Evolutionary conservation across 352 stramenopile genomes (phyloP).

Genomic region (Plasmopara viticola): DNA sequence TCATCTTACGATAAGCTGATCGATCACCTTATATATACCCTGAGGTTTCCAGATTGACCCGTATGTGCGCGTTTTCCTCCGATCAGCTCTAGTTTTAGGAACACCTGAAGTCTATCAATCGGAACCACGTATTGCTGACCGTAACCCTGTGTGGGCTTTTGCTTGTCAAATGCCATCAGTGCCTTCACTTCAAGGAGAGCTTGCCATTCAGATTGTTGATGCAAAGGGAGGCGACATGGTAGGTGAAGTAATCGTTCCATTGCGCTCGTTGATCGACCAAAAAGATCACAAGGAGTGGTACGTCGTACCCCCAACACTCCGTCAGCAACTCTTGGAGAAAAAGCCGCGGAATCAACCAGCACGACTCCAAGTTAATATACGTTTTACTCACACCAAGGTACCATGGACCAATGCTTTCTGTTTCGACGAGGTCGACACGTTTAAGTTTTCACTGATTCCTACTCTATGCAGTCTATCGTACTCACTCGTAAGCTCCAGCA

Average conservation of each 20-base stretch:
- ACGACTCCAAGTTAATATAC: conserved; percentile 30
- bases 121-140: conserved; percentile 36
- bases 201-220: conserved; percentile 53
- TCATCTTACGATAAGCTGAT: neutral
- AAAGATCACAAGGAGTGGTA: conserved; percentile 55
- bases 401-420: conserved; percentile 1
- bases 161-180: conserved; percentile 26
- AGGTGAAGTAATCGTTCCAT: conserved; percentile 37
- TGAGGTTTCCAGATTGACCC: conserved; percentile 40
- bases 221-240: conserved; percentile 36
- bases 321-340: conserved; percentile 54
- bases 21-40: neutral
- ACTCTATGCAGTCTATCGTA: conserved; percentile 37
- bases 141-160: conserved; percentile 40
- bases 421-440: conserved; percentile 4
- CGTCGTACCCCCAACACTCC: conserved; percentile 45
- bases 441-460: neutral
- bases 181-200: conserved; percentile 32
- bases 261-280: conserved; percentile 54
- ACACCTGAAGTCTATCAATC: conserved; percentile 18
- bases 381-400: conserved; percentile 57
- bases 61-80: conserved; percentile 40
- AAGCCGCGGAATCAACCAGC: conserved; percentile 25
- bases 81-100: conserved; percentile 7
- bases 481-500: conserved; percentile 48